Base-by-base conservation (phyloP, 805 yeast genomes). In the Wickerhamiella dianesei region DNA sequence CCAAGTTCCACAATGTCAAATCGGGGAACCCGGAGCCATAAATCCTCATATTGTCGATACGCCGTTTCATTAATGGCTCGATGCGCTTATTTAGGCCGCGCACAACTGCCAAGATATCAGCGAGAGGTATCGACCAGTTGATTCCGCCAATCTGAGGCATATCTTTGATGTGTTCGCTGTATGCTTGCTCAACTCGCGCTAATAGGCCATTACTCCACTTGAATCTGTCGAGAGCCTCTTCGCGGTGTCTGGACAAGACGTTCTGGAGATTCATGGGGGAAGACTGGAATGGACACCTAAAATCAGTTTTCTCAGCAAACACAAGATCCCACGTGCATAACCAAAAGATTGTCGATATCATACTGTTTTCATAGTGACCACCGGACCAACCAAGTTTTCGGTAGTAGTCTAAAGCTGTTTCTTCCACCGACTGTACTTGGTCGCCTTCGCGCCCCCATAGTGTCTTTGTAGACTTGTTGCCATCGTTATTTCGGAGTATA, bases 21-120 rank as follows among this genome's bases (percentile, higher is more conserved):
- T 65, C 70, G 0, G 69, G 68, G 49, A 62, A 55, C 12, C 70
- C 70, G 1, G 63, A 51, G 4, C 53, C 25, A 40, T 56, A 55
- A 32, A 47, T 47, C 9, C 51, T 35, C 44, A 61, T 62, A 42
- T 60, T 54, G 13, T 44, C 12, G n/a, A 41, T 40, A 1, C 53
- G 37, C 18, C 56, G 44, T 36, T 16, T 22, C 4, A 52, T n/a
- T 4, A 57, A 41, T 2, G 37, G 46, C 17, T 25, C 16, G 8
- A 49, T 41, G 2, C 44, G 20, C 2, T 29, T 17, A 1, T 53
- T 53, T 8, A 55, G 53, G 1, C 54, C 53, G 9, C 20, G 35
- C 3, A 48, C 20, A 1, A 56, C 50, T 1, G 46, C 44, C 12
- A 35, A 2, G 6, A 55, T 16, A 5, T 39, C 46, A 6, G 45